Percentiles rank a stretch among this genome's conserved stretches.
Conservation (phyloP, 139 green algal genomes). For the Coelastrella sp. region DNA sequence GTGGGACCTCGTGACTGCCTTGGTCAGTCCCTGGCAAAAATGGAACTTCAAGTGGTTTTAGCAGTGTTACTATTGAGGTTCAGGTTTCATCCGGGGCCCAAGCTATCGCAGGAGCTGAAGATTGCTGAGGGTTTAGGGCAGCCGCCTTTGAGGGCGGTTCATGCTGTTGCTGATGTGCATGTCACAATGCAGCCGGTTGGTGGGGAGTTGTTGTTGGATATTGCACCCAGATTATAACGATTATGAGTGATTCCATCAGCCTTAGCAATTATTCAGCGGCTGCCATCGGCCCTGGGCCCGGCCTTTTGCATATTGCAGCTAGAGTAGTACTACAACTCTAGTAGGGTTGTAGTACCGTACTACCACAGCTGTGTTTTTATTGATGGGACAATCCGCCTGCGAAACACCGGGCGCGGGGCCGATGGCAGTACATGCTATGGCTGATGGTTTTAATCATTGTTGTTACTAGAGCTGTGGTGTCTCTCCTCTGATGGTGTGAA, state of each 20-base stretch:
- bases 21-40: conserved; percentile 39
- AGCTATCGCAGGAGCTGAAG: conserved; percentile 16
- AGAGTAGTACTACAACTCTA: no score
- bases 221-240: not conserved
- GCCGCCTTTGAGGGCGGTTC: conserved; percentile 1
- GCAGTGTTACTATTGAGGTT: conserved; percentile 31
- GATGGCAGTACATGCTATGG: no score
- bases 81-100: not conserved
- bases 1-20: conserved; percentile 24
- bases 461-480: no score
- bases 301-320: no score
- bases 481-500: no score
- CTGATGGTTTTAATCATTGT: no score
- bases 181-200: conserved; percentile 33
- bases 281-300: not conserved
- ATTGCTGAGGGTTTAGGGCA: not conserved
- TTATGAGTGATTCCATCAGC: not conserved
- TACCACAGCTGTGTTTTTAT: no score
- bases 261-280: not conserved
- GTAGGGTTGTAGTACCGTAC: no score
- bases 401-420: no score
- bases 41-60: conserved; percentile 51
- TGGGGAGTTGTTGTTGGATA: conserved; percentile 11
- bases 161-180: conserved; percentile 13
- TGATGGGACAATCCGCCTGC: no score